Conservation (phyloP, 495 filamentous ascomycete species). For the Hypoxylon lenormandii region DNA sequence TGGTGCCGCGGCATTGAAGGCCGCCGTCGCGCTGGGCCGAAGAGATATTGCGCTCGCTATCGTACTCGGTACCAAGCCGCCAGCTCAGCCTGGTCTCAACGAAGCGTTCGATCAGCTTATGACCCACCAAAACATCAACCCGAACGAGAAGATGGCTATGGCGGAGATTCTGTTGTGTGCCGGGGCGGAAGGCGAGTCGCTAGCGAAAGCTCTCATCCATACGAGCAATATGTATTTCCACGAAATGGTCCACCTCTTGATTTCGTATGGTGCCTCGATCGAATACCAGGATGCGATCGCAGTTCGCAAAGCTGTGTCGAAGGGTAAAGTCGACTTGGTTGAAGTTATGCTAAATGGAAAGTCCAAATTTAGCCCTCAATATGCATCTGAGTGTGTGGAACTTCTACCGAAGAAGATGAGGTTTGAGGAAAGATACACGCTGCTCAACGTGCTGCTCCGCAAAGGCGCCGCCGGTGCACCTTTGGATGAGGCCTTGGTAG, state of each 20-base stretch:
- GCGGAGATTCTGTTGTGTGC: constrained; percentile 62
- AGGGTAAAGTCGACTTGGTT: constrained; percentile 54
- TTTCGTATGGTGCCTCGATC: constrained; percentile 60
- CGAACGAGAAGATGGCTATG: constrained; percentile 58
- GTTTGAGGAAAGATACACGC: constrained; percentile 56
- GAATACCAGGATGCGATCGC: constrained; percentile 59
- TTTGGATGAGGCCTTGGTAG: constrained; percentile 56
- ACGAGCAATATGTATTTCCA: constrained; percentile 55
- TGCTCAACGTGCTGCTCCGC: constrained; percentile 55
- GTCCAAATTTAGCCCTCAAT: constrained; percentile 50
- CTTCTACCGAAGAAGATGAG: constrained; percentile 57
- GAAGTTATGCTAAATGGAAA: constrained; percentile 55
- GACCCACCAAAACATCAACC: constrained; percentile 54
- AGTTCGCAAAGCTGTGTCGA: constrained; percentile 53
- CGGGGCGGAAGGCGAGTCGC: constrained; percentile 56
- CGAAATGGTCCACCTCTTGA: constrained; percentile 61
- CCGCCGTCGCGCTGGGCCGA: constrained; percentile 55
- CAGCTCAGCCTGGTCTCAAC: constrained; percentile 52
- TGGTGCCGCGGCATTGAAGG: constrained; percentile 59
- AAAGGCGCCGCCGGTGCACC: constrained; percentile 57
- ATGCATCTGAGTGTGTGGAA: constrained; percentile 59
- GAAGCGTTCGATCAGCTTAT: constrained; percentile 58
- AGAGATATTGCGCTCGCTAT: constrained; percentile 61
- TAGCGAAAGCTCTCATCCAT: constrained; percentile 55
- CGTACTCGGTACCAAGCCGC: constrained; percentile 57